These are phyloP conservation scores for Triticum monococcum DNA, from an alignment of 176 grass and related monocot species.

Conservation along the genomic window DNA sequence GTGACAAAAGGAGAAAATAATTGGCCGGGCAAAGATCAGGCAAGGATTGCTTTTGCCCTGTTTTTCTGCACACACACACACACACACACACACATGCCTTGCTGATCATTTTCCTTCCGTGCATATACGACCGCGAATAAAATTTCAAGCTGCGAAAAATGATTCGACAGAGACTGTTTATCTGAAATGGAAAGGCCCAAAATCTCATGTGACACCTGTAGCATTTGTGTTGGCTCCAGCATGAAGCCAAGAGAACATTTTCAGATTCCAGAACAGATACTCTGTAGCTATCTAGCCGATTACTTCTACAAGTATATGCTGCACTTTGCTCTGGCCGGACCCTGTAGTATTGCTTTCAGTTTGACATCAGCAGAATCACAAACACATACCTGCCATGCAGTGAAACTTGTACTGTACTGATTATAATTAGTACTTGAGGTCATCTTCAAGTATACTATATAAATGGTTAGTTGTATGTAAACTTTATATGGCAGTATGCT, in stretches of 20 bases:
- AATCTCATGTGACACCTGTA: not conserved
- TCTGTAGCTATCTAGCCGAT: not conserved
- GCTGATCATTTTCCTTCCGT: not conserved
- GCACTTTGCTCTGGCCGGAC: conserved; percentile 15
- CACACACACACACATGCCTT: not conserved
- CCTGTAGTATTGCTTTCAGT: conserved; percentile 28
- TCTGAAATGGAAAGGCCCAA: too few species aligned
- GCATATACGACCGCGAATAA: not conserved
- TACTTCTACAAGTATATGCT: not conserved
- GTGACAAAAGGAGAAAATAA: not conserved
- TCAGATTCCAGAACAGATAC: not conserved
- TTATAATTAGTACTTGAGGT: not conserved
- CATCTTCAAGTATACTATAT: not conserved
- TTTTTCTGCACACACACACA: too few species aligned
- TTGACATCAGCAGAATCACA: conserved; percentile 25
- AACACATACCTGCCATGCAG: not conserved
- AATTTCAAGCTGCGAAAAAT: not conserved
- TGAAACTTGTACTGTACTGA: not conserved
- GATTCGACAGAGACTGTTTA: not conserved
- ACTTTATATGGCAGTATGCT: not conserved
- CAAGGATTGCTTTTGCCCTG: too few species aligned
- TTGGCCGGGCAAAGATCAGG: not conserved
- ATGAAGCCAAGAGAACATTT: conserved; percentile 12
- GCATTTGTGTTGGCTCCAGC: not conserved
- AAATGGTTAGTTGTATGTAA: not conserved